phyloP scores from a whole-genome alignment of 148 eudicot species.

The Rhododendron kiyosumense region DNA sequence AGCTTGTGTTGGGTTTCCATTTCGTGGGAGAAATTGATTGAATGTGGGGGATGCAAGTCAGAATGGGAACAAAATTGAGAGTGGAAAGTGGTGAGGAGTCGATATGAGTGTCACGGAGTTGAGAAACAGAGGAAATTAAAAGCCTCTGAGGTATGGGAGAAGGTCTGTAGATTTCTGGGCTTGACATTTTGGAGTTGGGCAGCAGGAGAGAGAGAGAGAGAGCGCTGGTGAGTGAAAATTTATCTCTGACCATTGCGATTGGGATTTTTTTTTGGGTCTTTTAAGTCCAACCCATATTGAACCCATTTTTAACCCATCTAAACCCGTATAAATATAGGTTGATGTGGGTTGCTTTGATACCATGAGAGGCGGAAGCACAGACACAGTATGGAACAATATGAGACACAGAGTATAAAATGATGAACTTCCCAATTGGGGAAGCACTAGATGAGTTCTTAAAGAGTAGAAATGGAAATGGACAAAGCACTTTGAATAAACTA shows the following conservation, averaged over 20 bases:
- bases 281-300: too few species aligned
- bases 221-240: neutral
- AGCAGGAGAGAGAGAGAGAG: neutral
- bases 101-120: neutral
- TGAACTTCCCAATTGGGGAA: too few species aligned
- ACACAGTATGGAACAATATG: too few species aligned
- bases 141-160: neutral
- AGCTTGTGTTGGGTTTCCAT: constrained; percentile 34
- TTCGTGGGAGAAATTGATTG: neutral
- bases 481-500: too few species aligned
- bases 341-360: too few species aligned
- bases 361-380: too few species aligned
- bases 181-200: neutral
- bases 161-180: neutral
- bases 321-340: too few species aligned
- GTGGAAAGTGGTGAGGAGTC: neutral
- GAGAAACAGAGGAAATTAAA: neutral
- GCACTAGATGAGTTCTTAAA: too few species aligned
- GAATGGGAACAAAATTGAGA: neutral
- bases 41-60: neutral
- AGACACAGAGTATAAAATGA: too few species aligned
- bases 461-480: too few species aligned
- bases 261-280: too few species aligned
- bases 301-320: too few species aligned
- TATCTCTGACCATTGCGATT: neutral